Base-by-base conservation (phyloP, 2,329 filamentous ascomycete genomes). In the Blastomyces gilchristii region DNA sequence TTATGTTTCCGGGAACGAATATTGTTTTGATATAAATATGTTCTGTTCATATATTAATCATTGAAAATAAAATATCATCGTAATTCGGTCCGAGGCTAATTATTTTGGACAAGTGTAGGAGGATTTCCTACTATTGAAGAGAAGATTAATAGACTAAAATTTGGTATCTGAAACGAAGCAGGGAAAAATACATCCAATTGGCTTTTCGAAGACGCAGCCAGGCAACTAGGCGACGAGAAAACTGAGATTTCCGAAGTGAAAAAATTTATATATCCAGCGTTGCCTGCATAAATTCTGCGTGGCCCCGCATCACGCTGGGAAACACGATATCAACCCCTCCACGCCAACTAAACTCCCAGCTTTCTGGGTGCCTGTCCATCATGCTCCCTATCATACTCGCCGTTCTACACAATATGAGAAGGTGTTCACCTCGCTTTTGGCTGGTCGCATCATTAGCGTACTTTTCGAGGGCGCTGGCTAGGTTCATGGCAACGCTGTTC, bases 291-390 rank as follows among this genome's bases (percentile, higher is more conserved):
- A 41, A 45, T 45, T 53, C 59, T 45, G 7, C 39, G 5, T 41
- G n/a, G 18, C 53, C 43, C 28, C 50, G 56, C 52, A 62, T 58
- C 37, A 62, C 37, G 16, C 52, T 56, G 37, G 60, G 60, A 47
- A 62, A 62, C n/a, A 45, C 14, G 16, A 62, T 43, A 61, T 61
- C 59, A 12, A 2, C 52, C 14, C 39, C 41, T 49, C 43, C 60
- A 8, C 28, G 14, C 50, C 50, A 58, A 47, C 14, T 39, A 12
- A 62, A 62, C 16, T 22, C 57, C 60, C 60, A 62, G 28, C 12
- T 52, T 22, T 53, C 37, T 3, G 50, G 50, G 49, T 62, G 60
- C 7, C 60, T 50, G n/a, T 43, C 50, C 28, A 34, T 57, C 60
- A 62, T 43, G 22, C n/a, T 4, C 50, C 34, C 22, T 45, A 62